Base-by-base conservation (phyloP, 2,329 filamentous ascomycete species). In the Fusarium graminum region DNA sequence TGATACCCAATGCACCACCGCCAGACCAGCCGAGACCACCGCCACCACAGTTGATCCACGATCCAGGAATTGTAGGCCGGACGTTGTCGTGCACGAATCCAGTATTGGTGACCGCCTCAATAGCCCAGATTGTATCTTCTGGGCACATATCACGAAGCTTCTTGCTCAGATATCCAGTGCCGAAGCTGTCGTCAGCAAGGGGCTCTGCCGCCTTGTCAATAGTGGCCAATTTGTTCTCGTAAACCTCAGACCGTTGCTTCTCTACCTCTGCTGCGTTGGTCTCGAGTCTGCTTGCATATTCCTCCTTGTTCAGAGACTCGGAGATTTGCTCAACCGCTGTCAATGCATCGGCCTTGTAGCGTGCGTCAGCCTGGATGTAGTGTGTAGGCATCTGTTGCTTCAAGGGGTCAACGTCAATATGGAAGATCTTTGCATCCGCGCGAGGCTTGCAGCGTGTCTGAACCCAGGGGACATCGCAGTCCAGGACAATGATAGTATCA, bases 381-480 rank as follows among this genome's bases (percentile, higher is more conserved):
- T 90, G 90, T 17, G 93, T 81, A 0, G 90, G 90, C 82, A 93
- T 93, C 75, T 89, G 84, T 75, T 90, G 87, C 79, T 90, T 90
- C 25, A 90, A 77, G 2, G 88, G 87, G 67, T 90, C 88, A 45
- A 88, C 81, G 67, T 90, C 88, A 41, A 90, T 82, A 70, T 90
- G 88, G 77, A 86, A 89, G 54, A 90, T 79, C 63, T 80, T 82
- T 19, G 85, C 84, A 16, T 83, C 80, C 4, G 79, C 75, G 2
- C 76, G 76, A 0, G 88, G 88, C 65, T 81, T 82, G 76, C 86
- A 88, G 16, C 88, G 87, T 0, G 92, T 95, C n/a, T 90, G 89
- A 54, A 97, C 93, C 93, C 93, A 97, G 0, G 94, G 94, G 0
- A 97, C 93, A 74, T 97, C 94, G 66, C 93, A 96, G 77, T 97